These are phyloP conservation scores for Mytilinidion resinicola DNA, from an alignment of 495 filamentous ascomycete species.

Conservation along the genomic window DNA sequence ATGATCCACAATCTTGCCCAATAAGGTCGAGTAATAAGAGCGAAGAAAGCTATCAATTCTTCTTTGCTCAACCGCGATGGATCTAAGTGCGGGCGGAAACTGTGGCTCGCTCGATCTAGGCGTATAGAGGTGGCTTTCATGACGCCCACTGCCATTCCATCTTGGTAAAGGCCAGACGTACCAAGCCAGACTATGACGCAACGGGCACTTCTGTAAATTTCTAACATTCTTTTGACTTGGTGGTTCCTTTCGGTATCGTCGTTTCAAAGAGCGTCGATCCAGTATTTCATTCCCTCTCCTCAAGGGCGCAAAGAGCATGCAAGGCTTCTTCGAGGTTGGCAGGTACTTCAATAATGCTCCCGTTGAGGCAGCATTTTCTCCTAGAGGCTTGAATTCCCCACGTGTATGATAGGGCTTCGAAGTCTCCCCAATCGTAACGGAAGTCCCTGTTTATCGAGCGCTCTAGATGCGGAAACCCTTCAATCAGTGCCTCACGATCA, in stretches of 20 bases:
- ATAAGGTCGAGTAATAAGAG: neutral
- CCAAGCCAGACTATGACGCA: neutral
- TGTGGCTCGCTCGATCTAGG: neutral
- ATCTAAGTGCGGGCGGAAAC: neutral
- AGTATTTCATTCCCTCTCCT: neutral
- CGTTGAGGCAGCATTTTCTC: neutral
- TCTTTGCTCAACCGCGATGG: neutral
- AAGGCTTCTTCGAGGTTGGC: neutral
- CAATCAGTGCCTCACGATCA: no score
- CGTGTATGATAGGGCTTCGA: neutral
- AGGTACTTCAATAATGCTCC: neutral
- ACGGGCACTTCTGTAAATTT: neutral
- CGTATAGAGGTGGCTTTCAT: neutral
- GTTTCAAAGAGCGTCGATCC: neutral
- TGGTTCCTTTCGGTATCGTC: neutral
- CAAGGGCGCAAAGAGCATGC: neutral
- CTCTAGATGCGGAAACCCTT: no score
- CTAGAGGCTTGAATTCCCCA: neutral
- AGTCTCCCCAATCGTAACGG: neutral
- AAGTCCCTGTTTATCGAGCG: neutral
- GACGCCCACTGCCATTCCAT: neutral
- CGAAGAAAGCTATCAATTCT: neutral
- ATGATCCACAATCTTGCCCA: neutral
- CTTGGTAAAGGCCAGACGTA: neutral
- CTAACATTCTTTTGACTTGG: neutral